Base-by-base conservation (phyloP, 2,329 filamentous ascomycete species). In the Colletotrichum sp. region DNA sequence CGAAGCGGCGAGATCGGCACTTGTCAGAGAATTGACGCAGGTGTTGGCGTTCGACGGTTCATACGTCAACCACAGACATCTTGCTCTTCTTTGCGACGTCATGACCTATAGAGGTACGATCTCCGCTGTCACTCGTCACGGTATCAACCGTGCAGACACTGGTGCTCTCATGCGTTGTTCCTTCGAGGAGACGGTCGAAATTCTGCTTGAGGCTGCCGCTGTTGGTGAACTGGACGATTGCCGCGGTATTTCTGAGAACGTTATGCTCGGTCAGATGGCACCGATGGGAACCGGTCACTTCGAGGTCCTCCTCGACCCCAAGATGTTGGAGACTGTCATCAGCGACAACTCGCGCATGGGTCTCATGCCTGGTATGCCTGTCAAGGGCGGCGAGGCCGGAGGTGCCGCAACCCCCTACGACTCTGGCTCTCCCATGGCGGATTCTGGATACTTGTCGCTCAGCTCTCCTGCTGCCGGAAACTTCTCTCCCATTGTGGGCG, bases 131-230 rank as follows among this genome's bases (percentile, higher is more conserved):
- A 99, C 97, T 72, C 95, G 97, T 86, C 97, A 99, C 83, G 97
- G 97, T 87, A 99, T 99, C 88, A 99, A 99, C 88, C 93, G 97
- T 81, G 95, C 96, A 30, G 97, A 99, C 83, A 99, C 98, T 77
- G 97, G 97, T 88, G 98, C 97, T 12, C 90, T 99, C 81, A 99
- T 99, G 97, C 94, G 97, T 85, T 99, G 98, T 90, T 99, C 97
- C 3, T 99, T 99, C 87, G 97, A 99, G 86, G 98, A 99, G 85
- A 99, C 97, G 1, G 97, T 99, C 55, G 98, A 99, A 83, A 99
- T 99, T 88, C 89, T 99, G 69, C 92, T 99, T 24, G 97, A 99
- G 83, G 98, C 97, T 77, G 97, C 97, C 28, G 95, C 96, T 18
- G 95, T 95, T 67, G 97, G 97, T 83, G 97, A 99, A 85, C 90